Conservation (phyloP, 495 filamentous ascomycete genomes). For the Talaromyces nanjingensis region DNA sequence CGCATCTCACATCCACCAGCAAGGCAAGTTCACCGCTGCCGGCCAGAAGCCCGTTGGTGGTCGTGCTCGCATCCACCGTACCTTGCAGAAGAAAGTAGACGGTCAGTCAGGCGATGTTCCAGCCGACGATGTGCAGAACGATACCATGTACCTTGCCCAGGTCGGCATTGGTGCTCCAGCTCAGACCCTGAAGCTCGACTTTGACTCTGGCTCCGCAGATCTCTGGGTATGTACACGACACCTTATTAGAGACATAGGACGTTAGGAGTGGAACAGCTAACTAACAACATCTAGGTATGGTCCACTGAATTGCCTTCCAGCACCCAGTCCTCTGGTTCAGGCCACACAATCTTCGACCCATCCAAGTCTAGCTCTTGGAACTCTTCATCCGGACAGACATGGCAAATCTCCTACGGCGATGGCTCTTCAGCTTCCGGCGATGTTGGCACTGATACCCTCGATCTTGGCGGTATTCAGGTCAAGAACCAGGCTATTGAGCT, state of each 20-base stretch:
- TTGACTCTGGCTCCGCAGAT: slow-evolving; percentile 73
- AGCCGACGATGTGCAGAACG: slow-evolving; percentile 70
- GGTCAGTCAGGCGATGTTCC: slow-evolving; percentile 47
- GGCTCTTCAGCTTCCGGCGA: slow-evolving; percentile 61
- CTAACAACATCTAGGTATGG: slow-evolving; percentile 45
- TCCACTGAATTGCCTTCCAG: slow-evolving; percentile 47
- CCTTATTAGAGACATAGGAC: not conserved
- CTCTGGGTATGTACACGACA: slow-evolving; percentile 56
- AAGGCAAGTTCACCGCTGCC: slow-evolving; percentile 35
- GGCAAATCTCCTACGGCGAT: slow-evolving; percentile 72
- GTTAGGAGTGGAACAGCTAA: slow-evolving; percentile 3
- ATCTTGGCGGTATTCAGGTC: slow-evolving; percentile 61
- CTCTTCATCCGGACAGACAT: slow-evolving; percentile 39
- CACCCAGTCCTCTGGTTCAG: slow-evolving; percentile 22
- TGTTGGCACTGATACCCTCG: slow-evolving; percentile 63
- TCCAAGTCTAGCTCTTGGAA: slow-evolving; percentile 58
- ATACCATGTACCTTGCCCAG: slow-evolving; percentile 60
- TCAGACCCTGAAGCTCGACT: slow-evolving; percentile 61
- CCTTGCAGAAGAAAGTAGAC: slow-evolving; percentile 44
- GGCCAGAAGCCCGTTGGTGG: slow-evolving; percentile 33
- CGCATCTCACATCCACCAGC: slow-evolving; percentile 35
- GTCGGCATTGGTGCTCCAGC: slow-evolving; percentile 62
- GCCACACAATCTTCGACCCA: slow-evolving; percentile 50
- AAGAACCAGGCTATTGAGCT: slow-evolving; percentile 64
- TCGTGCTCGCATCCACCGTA: slow-evolving; percentile 31